These are phyloP conservation scores for Castanopsis chinensis DNA, from an alignment of 306 rosid species.

Conservation along the genomic window DNA sequence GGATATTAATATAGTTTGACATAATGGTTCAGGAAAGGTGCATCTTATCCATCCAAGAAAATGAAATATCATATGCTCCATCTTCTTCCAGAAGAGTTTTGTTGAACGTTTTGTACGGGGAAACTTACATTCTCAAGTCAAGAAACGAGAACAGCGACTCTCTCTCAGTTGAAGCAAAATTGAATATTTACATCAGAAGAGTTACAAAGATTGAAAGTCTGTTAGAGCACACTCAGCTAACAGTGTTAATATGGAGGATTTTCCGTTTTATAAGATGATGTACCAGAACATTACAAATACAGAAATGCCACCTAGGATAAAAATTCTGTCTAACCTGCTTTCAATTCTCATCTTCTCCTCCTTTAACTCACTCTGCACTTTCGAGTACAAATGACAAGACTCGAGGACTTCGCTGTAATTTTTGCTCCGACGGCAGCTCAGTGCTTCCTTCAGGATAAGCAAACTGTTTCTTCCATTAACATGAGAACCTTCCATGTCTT, in stretches of 20 bases:
- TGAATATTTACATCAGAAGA: slow-evolving; percentile 21
- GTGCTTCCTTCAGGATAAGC: slow-evolving; percentile 74
- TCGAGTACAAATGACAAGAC: slow-evolving; percentile 68
- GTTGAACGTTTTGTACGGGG: not conserved
- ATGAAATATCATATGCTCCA: not conserved
- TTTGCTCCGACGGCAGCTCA: slow-evolving; percentile 71
- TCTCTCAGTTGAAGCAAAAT: slow-evolving; percentile 29
- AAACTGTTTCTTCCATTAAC: slow-evolving; percentile 82
- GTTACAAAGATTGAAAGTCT: slow-evolving; percentile 15
- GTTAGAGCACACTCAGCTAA: slow-evolving; percentile 32
- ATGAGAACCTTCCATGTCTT: slow-evolving; percentile 84
- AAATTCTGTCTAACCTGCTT: slow-evolving; percentile 57
- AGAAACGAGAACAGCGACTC: not conserved
- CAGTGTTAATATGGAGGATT: slow-evolving; percentile 16
- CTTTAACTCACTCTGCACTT: slow-evolving; percentile 68
- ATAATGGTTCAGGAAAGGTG: not conserved
- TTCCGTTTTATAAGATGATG: slow-evolving; percentile 42
- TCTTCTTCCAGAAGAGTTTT: not conserved
- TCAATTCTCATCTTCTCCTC: slow-evolving; percentile 88
- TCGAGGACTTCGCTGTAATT: slow-evolving; percentile 69
- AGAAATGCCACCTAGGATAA: slow-evolving; percentile 44
- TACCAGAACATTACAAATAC: slow-evolving; percentile 47
- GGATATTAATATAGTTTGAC: not conserved
- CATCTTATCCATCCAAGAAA: not conserved
- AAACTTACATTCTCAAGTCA: slow-evolving; percentile 2